Evolutionary conservation across 75 land plant genomes (phyloP).

Genomic region (Sequoiadendron giganteum): DNA sequence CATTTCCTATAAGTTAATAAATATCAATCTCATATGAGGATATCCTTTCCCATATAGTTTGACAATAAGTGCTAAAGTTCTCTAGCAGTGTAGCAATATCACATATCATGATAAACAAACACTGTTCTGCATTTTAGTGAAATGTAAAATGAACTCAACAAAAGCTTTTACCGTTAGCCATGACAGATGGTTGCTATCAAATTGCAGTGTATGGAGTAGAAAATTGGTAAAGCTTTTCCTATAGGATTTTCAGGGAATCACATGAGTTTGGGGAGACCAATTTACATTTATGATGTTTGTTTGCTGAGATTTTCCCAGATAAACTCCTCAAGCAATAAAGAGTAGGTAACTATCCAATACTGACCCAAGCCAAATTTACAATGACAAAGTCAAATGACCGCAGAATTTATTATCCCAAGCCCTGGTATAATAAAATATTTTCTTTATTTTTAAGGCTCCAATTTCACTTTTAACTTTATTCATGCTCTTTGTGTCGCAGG

Average conservation of each 20-base stretch:
- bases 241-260: neutral
- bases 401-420: neutral
- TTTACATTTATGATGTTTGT: neutral
- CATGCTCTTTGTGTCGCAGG: conserved; percentile 28
- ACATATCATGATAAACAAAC: no score
- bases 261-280: neutral
- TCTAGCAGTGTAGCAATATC: no score
- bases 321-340: neutral
- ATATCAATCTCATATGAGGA: neutral
- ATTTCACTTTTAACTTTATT: neutral
- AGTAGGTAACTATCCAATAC: neutral
- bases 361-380: neutral
- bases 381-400: neutral
- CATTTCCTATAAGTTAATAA: neutral
- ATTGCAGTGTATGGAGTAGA: neutral
- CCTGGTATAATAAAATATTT: neutral
- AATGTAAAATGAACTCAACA: no score
- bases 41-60: neutral
- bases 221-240: neutral
- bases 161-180: neutral
- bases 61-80: no score
- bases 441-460: neutral
- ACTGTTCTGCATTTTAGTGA: no score
- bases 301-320: neutral
- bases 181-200: neutral